phyloP scores from a whole-genome alignment of 176 grass and related monocot genomes.

The Bonia amplexicaulis region DNA sequence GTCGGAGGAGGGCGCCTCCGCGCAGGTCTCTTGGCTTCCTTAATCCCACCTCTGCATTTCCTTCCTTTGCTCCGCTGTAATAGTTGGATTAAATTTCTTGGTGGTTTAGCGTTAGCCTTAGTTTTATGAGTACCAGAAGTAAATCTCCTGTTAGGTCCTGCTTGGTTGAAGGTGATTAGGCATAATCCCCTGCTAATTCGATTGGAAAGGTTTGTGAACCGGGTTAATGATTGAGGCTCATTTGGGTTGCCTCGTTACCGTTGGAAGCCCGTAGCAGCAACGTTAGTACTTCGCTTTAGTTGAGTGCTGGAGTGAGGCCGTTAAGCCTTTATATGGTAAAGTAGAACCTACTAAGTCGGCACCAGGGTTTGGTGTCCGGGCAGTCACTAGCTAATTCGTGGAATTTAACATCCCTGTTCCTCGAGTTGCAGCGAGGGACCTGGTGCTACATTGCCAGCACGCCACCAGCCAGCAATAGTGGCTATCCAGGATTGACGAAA shows the following conservation, averaged over 20 bases:
- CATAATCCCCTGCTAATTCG: background rate
- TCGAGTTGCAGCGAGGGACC: background rate
- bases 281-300: background rate
- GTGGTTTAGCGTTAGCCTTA: background rate
- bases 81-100: background rate
- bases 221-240: background rate
- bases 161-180: background rate
- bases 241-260: background rate
- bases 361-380: background rate
- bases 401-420: background rate
- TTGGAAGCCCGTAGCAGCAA: background rate
- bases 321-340: background rate
- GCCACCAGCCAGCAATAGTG: background rate
- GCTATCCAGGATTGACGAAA: background rate
- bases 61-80: background rate
- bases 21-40: slow-evolving; percentile 11
- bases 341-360: background rate
- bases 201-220: background rate
- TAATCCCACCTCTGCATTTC: background rate
- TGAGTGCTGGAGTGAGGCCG: background rate
- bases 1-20: slow-evolving; percentile 21
- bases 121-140: background rate
- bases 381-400: background rate
- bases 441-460: background rate
- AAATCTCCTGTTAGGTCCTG: background rate